Evolutionary conservation across 495 filamentous ascomycete genomes (phyloP), one percentile per base, ranked within the genome.

Genomic region (Immersiella caudata): DNA sequence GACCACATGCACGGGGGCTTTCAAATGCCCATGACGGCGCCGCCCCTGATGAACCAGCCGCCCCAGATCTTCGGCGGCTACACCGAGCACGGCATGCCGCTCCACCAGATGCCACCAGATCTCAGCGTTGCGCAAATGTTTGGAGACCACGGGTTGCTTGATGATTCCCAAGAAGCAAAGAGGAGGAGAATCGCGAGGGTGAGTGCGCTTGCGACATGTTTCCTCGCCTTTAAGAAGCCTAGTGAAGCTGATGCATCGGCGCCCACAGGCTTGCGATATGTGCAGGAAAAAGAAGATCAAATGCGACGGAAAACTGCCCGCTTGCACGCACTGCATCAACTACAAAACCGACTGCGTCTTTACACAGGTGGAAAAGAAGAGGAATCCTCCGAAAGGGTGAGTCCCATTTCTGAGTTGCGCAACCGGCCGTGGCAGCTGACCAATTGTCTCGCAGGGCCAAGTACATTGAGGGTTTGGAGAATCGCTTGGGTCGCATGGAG

Each of bases 261-360:
- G 46, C 21, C 7, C 66, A 49, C 76, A 94, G 92, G 95, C 95
- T 60, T 99, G 95, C 83, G 95, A 99, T 75, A 97, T 97, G 94
- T 99, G 95, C 75, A 88, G 95, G 69, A 97, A 97, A 81, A 99
- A 98, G 84, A 99, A 99, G 86, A 98, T 99, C 75, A 98, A 98
- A 80, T 99, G 95, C 79, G 96, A 99, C 75, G 95, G 95, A 60
- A 97, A 96, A 79, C 88, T 95, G 77, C 95, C 96, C 49, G 88
- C 92, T 65, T 99, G 95, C 79, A 93, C 93, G 18, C 96, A 99
- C 79, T 99, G 95, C 76, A 90, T 90, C 75, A 98, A 99, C 78
- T 97, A 98, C 83, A 97, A 97, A 83, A 97, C 93, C 9, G 94
- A 97, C 71, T 99, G 95, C 74, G 87, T 98, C 63, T 99, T 97